phyloP scores from a whole-genome alignment of 495 filamentous ascomycete genomes.

The Daldinia caldariorum region DNA sequence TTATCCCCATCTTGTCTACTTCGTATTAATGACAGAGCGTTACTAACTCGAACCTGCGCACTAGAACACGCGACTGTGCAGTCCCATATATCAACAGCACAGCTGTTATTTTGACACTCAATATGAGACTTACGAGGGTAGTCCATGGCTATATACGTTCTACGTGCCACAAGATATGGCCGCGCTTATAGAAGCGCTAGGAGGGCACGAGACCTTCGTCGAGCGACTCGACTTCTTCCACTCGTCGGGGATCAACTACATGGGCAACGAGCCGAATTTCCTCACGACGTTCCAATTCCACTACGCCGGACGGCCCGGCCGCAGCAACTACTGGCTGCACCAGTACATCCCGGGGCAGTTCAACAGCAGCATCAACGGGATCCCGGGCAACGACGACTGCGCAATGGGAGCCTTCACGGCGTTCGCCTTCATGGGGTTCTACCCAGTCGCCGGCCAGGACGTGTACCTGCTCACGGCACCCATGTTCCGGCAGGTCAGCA shows the following conservation, averaged over 20 bases:
- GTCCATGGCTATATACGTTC: slow-evolving; percentile 75
- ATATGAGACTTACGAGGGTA: slow-evolving; percentile 76
- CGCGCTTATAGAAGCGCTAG: slow-evolving; percentile 64
- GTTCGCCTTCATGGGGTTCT: slow-evolving; percentile 76
- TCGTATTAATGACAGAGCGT: neutral
- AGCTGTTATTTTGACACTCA: slow-evolving; percentile 65
- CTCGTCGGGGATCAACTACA: slow-evolving; percentile 68
- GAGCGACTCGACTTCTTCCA: slow-evolving; percentile 72
- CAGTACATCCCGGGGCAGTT: slow-evolving; percentile 74
- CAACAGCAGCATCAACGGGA: slow-evolving; percentile 67
- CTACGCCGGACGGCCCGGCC: slow-evolving; percentile 72
- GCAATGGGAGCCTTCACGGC: slow-evolving; percentile 79
- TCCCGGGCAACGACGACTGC: slow-evolving; percentile 80
- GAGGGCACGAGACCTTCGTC: slow-evolving; percentile 67
- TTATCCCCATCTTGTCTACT: neutral
- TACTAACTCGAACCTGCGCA: neutral
- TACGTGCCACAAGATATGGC: slow-evolving; percentile 80
- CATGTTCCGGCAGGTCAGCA: slow-evolving; percentile 70
- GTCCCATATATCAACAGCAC: slow-evolving; percentile 56
- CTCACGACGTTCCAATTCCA: slow-evolving; percentile 79
- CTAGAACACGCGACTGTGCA: slow-evolving; percentile 72
- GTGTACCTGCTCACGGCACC: slow-evolving; percentile 76
- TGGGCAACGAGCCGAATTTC: slow-evolving; percentile 79
- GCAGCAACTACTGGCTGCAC: slow-evolving; percentile 69
- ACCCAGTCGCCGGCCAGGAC: slow-evolving; percentile 77